Percentiles rank a stretch among this genome's conserved stretches.
Conservation (phyloP, 257 asterid species). For the Orobanche coerulescens region DNA sequence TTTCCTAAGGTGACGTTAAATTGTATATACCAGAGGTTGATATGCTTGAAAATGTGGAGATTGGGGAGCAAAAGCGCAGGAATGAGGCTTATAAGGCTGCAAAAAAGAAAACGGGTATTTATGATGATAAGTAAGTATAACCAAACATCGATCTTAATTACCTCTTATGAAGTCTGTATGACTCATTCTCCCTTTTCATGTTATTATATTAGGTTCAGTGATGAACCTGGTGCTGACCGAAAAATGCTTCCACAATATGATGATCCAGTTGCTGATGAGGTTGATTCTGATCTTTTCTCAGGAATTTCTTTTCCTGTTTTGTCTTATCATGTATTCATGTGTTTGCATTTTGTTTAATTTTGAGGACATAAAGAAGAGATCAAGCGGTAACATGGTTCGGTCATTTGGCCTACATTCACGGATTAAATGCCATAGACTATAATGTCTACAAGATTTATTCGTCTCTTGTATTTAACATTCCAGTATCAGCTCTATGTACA, state of each 20-base stretch:
- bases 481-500: background rate
- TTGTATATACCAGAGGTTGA: conserved; percentile 94
- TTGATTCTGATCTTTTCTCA: conserved; percentile 23
- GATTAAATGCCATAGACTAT: background rate
- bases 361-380: background rate
- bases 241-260: conserved; percentile 92
- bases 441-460: background rate
- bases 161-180: background rate
- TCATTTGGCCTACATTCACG: background rate
- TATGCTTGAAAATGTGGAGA: conserved; percentile 94
- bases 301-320: background rate
- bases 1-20: conserved; percentile 80
- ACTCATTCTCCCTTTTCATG: conserved; percentile 16
- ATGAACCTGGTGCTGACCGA: conserved; percentile 50
- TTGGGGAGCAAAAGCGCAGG: conserved; percentile 92
- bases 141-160: conserved; percentile 6
- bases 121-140: conserved; percentile 66
- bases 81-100: conserved; percentile 85
- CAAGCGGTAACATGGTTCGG: background rate
- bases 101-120: conserved; percentile 75
- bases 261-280: conserved; percentile 88
- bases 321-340: background rate
- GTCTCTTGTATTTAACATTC: background rate
- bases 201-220: conserved; percentile 52
- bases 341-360: background rate